Evolutionary conservation across 192 early-diverging fungal genomes (phyloP).

Genomic region (Pilaira anomala): DNA sequence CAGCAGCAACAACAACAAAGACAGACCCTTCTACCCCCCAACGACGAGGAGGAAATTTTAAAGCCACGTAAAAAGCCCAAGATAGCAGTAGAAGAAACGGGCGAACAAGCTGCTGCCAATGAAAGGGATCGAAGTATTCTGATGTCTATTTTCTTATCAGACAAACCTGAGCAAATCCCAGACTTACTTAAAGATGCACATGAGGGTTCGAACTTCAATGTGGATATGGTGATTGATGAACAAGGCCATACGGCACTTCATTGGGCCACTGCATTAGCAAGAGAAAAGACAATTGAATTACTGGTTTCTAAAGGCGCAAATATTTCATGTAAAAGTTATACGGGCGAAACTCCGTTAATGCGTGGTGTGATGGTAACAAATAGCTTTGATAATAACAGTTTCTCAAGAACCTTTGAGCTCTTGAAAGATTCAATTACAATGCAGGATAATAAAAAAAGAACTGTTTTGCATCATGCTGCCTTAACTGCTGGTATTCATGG

Average conservation of each 20-base stretch:
- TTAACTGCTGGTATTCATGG: slow-evolving; percentile 63
- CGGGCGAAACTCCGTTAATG: slow-evolving; percentile 85
- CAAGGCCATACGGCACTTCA: slow-evolving; percentile 92
- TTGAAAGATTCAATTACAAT: slow-evolving; percentile 68
- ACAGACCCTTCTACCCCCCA: neutral
- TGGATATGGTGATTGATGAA: slow-evolving; percentile 88
- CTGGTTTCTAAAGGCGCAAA: slow-evolving; percentile 75
- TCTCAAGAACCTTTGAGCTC: slow-evolving; percentile 66
- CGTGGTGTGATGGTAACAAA: slow-evolving; percentile 86
- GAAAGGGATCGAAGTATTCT: slow-evolving; percentile 73
- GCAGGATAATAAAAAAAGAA: slow-evolving; percentile 71
- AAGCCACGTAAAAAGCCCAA: slow-evolving; percentile 15
- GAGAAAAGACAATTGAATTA: slow-evolving; percentile 71
- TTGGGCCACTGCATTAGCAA: slow-evolving; percentile 90
- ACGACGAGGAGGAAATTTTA: neutral
- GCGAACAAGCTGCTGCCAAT: slow-evolving; percentile 23
- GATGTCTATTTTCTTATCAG: slow-evolving; percentile 82
- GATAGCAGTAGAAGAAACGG: neutral
- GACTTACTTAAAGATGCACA: slow-evolving; percentile 36
- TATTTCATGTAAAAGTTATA: slow-evolving; percentile 61
- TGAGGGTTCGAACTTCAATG: slow-evolving; percentile 56
- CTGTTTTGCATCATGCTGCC: slow-evolving; percentile 88
- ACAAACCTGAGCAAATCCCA: slow-evolving; percentile 64
- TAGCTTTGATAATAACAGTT: slow-evolving; percentile 73
- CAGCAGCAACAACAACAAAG: too few species aligned